Evolutionary conservation across 495 filamentous ascomycete species (phyloP).

Genomic region (Jackrogersella minutella): DNA sequence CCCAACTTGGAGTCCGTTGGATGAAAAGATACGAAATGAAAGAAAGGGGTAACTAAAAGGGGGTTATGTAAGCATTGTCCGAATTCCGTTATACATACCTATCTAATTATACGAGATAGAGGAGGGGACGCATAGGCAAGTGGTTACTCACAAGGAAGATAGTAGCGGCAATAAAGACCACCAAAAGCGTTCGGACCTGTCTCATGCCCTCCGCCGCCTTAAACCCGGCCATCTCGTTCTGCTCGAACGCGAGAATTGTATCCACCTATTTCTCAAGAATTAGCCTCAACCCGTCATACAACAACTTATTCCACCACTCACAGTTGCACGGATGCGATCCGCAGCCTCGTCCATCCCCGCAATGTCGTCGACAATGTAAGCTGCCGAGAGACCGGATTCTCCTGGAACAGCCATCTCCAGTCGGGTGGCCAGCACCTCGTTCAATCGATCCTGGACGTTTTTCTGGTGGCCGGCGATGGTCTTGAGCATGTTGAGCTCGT

Average conservation of each 20-base stretch:
- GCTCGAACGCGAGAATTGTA: background rate
- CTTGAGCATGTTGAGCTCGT: background rate
- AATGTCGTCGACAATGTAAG: background rate
- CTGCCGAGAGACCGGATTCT: background rate
- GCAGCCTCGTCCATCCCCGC: background rate
- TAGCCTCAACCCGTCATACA: background rate
- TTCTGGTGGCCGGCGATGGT: background rate
- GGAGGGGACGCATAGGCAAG: background rate
- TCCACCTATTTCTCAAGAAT: background rate
- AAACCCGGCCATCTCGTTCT: background rate
- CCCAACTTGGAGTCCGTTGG: background rate
- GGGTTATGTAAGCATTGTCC: background rate
- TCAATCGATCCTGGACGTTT: background rate
- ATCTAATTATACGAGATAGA: no score
- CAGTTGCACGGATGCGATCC: background rate
- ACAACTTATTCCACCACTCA: background rate
- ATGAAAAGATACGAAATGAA: background rate
- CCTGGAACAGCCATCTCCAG: background rate
- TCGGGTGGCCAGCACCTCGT: background rate
- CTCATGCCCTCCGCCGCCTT: background rate
- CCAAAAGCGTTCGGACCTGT: background rate
- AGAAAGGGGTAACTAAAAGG: background rate
- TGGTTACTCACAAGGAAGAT: background rate
- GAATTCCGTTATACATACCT: no score
- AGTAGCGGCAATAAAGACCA: background rate